Base-by-base conservation (phyloP, 352 stramenopile genomes). In the Pythium angustatum region DNA sequence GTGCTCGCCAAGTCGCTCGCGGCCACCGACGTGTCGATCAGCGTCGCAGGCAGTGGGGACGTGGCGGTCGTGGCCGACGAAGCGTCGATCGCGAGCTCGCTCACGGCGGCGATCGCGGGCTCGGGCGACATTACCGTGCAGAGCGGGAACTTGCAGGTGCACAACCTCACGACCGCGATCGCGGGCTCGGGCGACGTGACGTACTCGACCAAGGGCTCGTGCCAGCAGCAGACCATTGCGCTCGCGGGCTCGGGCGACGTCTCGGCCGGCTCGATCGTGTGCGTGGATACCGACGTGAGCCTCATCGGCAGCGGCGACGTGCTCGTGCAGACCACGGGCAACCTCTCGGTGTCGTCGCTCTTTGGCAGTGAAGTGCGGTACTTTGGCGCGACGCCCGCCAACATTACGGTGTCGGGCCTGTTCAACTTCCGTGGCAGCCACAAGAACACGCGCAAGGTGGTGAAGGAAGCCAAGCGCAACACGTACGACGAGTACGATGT, bases 241-340 rank as follows among this genome's bases (percentile, higher is more conserved):
- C 34, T 78, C 22, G 58, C 58, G 26, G 76, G 71, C n/a, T 69
- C 75, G 45, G 76, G 78, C 11, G 63, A 68, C 31, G 59, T 87
- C 47, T 69, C 75, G 19, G 34, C 75, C 2, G 78, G 62, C 21
- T 81, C 77, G 5, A 76, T 83, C 34, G 71, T 70, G n/a, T 77
- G 71, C 36, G 72, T 77, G 17, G 61, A 73, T 45, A 69, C 76
- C 6, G 63, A 74, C 26, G 62, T 87, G n/a, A 74, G 47, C n/a
- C 68, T 87, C 15, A 47, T 77, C 11, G 78, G 78, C 38, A 69
- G 55, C 36, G 78, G 78, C 19, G 51, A 78, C 59, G 72, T 69
- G 3, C 57, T 81, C 9, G 62, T 87, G 19, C 72, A 84, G 69
- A 72, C 72, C 7, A 81, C 64, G 19, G 64, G 76, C 21, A 67